A percentile compares a stretch with the other conserved stretches of the same genome.
Conservation (phyloP, 768 basidiomycete species). For the Boletus barrowsii region DNA sequence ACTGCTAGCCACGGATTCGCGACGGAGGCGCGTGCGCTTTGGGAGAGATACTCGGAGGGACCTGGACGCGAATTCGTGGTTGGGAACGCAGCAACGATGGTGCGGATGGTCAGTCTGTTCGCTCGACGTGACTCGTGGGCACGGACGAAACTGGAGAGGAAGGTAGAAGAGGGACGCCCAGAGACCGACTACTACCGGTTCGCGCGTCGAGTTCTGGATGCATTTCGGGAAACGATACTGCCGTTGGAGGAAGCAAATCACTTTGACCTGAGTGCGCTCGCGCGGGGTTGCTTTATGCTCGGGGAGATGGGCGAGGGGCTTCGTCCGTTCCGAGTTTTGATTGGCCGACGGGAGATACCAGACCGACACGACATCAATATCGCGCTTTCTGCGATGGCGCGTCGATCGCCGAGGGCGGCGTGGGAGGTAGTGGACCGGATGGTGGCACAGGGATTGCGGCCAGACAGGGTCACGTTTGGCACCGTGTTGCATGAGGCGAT, state of each 20-base stretch:
- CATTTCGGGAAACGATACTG: slow-evolving; percentile 41
- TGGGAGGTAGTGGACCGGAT: slow-evolving; percentile 49
- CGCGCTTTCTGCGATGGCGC: slow-evolving; percentile 51
- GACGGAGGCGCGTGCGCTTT: slow-evolving; percentile 48
- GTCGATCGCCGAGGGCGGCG: slow-evolving; percentile 45
- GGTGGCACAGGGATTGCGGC: slow-evolving; percentile 43
- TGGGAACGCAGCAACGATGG: slow-evolving; percentile 40
- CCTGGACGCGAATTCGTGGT: slow-evolving; percentile 39
- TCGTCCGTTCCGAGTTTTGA: slow-evolving; percentile 42
- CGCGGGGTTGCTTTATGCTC: slow-evolving; percentile 59
- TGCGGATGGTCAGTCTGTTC: slow-evolving; percentile 45
- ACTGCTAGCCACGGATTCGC: slow-evolving; percentile 48
- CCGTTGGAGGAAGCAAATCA: slow-evolving; percentile 50
- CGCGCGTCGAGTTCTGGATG: slow-evolving; percentile 41
- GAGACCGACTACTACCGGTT: slow-evolving; percentile 33
- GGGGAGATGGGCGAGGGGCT: slow-evolving; percentile 49
- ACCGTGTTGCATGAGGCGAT: slow-evolving; percentile 62
- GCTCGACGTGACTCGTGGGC: slow-evolving; percentile 22
- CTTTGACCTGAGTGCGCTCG: slow-evolving; percentile 54
- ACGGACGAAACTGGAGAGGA: slow-evolving; percentile 13
- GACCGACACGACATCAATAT: slow-evolving; percentile 68
- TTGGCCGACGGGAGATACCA: slow-evolving; percentile 49
- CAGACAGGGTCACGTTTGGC: slow-evolving; percentile 55
- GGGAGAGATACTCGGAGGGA: slow-evolving; percentile 52
- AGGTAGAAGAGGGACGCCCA: neutral